Evolutionary conservation across 192 early-diverging fungal species (phyloP).

Genomic region (Dissophora globulifera): DNA sequence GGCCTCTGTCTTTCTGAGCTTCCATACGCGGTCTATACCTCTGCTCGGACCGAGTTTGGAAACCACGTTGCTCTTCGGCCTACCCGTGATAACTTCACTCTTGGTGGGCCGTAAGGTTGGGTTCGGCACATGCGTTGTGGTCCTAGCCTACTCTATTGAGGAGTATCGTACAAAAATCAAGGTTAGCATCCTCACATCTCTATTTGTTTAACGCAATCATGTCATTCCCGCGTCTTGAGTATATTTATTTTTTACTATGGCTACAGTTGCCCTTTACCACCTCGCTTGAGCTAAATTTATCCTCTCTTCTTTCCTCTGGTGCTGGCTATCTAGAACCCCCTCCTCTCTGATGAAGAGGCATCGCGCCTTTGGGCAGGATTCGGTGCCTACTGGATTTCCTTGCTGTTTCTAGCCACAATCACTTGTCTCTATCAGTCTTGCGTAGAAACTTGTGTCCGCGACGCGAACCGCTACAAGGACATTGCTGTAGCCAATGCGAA

Average conservation of each 20-base stretch:
- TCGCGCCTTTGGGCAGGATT: constrained; percentile 43
- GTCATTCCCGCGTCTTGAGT: too few relatives aligned
- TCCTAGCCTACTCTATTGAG: constrained; percentile 38
- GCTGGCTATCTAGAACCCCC: constrained; percentile 3
- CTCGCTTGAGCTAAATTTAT: not conserved
- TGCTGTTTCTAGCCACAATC: constrained; percentile 28
- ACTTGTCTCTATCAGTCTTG: constrained; percentile 46
- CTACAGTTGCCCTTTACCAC: too few relatives aligned
- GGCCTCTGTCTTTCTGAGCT: constrained; percentile 12
- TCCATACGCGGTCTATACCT: constrained; percentile 31
- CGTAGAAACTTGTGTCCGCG: constrained; percentile 39
- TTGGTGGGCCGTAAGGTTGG: constrained; percentile 45
- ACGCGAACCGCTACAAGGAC: constrained; percentile 49
- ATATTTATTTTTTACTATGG: too few relatives aligned
- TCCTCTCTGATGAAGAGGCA: constrained; percentile 37
- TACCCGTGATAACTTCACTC: constrained; percentile 37
- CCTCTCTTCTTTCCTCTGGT: not conserved
- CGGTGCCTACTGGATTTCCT: constrained; percentile 44
- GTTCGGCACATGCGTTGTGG: constrained; percentile 18
- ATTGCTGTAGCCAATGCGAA: constrained; percentile 52
- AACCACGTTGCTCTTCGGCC: constrained; percentile 24
- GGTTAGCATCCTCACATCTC: too few relatives aligned
- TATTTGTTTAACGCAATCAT: too few relatives aligned
- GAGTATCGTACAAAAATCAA: constrained; percentile 35
- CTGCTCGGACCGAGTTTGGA: constrained; percentile 45